These are phyloP conservation scores for Rhodocollybia butyracea DNA, from an alignment of 768 basidiomycete species.

Conservation along the genomic window DNA sequence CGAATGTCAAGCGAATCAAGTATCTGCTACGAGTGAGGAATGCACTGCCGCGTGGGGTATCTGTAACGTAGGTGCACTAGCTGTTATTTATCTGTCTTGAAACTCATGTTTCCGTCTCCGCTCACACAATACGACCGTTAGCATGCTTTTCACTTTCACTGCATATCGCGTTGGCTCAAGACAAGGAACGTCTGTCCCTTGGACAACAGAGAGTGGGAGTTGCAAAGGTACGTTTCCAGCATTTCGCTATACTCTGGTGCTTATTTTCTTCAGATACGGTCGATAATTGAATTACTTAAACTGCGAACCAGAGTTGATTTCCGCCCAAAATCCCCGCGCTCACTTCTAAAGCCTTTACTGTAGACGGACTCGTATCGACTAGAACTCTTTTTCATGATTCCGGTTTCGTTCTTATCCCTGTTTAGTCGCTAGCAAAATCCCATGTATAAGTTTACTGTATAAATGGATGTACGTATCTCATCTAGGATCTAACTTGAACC, in stretches of 20 bases:
- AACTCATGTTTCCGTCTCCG: not conserved
- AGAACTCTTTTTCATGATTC: too few relatives aligned
- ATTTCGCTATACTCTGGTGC: not conserved
- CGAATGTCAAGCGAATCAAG: conserved; percentile 99
- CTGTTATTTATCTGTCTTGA: not conserved
- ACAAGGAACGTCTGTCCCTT: conserved; percentile 93
- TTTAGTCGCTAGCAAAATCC: too few relatives aligned
- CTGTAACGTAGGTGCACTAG: conserved; percentile 71
- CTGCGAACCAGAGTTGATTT: not conserved
- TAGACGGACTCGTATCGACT: too few relatives aligned
- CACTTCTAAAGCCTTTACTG: too few relatives aligned
- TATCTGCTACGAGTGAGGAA: conserved; percentile 93
- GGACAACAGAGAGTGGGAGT: conserved; percentile 95
- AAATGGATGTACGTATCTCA: not conserved
- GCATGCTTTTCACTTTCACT: conserved; percentile 99
- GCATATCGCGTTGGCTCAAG: conserved; percentile 99
- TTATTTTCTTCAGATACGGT: not conserved
- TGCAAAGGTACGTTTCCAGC: conserved; percentile 77
- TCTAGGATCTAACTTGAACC: not conserved
- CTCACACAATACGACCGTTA: conserved; percentile 23
- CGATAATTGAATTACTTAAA: not conserved
- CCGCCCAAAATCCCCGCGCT: too few relatives aligned
- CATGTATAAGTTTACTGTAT: not conserved
- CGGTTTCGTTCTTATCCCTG: too few relatives aligned
- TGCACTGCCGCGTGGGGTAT: conserved; percentile 99